Percentiles rank a stretch among this genome's conserved stretches.
Evolutionary conservation across 768 basidiomycete species (phyloP).

Genomic region (Lactarius indigo): DNA sequence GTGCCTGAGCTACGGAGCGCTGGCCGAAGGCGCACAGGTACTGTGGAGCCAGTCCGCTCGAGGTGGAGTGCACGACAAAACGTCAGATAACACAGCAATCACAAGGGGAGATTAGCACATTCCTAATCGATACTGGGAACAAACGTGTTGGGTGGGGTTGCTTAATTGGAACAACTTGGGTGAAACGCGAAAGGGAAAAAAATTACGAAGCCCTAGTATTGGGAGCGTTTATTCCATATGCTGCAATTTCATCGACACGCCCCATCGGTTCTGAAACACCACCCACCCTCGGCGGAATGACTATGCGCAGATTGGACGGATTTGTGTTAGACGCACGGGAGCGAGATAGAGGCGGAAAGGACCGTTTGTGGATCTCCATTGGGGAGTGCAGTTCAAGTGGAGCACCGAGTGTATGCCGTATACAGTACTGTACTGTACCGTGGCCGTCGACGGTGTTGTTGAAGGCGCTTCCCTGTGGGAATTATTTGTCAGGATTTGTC

Average conservation of each 20-base stretch:
- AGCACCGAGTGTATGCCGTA: background rate
- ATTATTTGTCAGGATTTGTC: constrained; percentile 6
- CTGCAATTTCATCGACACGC: background rate
- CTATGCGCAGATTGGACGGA: background rate
- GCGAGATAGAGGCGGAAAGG: background rate
- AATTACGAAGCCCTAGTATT: background rate
- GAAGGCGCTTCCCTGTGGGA: background rate
- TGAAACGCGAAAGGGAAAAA: background rate
- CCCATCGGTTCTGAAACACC: background rate
- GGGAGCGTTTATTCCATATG: background rate
- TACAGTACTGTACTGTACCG: background rate
- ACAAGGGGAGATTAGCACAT: background rate
- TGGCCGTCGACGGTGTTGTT: background rate
- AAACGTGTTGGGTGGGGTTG: background rate
- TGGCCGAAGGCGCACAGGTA: background rate
- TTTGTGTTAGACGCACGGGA: background rate
- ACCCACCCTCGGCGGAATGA: background rate
- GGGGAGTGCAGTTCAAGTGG: background rate
- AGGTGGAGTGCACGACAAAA: constrained; percentile 8
- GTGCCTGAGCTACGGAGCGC: constrained; percentile 21
- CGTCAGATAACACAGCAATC: constrained; percentile 6
- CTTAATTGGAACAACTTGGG: background rate
- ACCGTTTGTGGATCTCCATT: background rate
- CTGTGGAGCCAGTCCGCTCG: constrained; percentile 9
- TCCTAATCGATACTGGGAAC: constrained; percentile 7